Evolutionary conservation across 2,329 filamentous ascomycete species (phyloP).

Genomic region (Nakataea oryzae): DNA sequence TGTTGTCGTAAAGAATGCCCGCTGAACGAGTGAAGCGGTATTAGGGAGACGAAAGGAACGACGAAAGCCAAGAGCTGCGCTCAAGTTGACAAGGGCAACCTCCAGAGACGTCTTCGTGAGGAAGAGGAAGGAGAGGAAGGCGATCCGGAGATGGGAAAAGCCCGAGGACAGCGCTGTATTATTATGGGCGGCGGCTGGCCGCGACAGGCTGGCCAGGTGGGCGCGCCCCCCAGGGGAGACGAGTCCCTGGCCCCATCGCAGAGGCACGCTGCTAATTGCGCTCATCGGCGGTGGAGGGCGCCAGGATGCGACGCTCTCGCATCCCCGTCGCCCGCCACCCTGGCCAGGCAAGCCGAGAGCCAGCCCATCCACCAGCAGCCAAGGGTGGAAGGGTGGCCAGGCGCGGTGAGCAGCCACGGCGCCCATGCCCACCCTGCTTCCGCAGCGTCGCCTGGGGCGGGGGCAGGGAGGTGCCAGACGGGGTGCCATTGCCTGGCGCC

Average conservation of each 20-base stretch:
- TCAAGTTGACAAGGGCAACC: conserved; percentile 42
- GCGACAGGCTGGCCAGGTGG: neutral
- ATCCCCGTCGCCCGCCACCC: too few relatives aligned
- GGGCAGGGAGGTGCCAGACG: neutral
- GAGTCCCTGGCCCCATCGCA: neutral
- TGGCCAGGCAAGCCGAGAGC: too few relatives aligned
- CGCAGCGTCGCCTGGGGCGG: too few relatives aligned
- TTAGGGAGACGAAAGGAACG: conserved; percentile 34
- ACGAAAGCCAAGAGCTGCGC: conserved; percentile 36
- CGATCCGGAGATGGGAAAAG: conserved; percentile 16
- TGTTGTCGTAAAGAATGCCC: conserved; percentile 57
- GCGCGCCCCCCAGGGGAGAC: neutral
- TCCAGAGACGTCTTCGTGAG: conserved; percentile 32
- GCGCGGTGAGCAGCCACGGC: neutral
- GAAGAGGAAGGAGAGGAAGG: conserved; percentile 23
- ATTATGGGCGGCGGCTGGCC: conserved; percentile 20
- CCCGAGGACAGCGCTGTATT: conserved; percentile 27
- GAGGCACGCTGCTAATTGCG: neutral
- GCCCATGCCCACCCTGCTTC: neutral
- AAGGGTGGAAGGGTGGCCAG: too few relatives aligned
- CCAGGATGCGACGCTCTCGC: neutral
- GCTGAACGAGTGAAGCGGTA: conserved; percentile 85
- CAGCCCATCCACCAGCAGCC: neutral
- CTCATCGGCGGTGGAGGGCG: neutral
- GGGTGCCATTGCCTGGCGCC: neutral